phyloP scores from a whole-genome alignment of 129 eudicot species.

The Centrapalus pauciflorus region DNA sequence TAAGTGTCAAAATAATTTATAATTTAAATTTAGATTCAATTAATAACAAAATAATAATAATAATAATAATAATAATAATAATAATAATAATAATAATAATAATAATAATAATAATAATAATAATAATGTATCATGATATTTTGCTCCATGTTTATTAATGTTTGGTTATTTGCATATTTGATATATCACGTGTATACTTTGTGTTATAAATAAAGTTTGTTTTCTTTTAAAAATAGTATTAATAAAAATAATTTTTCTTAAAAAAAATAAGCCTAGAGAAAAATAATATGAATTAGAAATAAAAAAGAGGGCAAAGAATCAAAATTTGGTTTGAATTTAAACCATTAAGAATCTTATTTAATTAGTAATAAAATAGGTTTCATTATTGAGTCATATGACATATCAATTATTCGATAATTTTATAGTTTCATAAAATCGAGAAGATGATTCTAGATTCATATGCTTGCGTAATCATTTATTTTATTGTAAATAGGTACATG shows the following conservation, averaged over 20 bases:
- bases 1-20: background rate
- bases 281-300: background rate
- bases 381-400: constrained; percentile 18
- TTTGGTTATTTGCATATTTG: too few relatives aligned
- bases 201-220: too few relatives aligned
- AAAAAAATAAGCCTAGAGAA: background rate
- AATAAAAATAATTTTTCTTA: too few relatives aligned
- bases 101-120: too few relatives aligned
- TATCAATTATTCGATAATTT: constrained; percentile 7
- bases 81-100: too few relatives aligned
- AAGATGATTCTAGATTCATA: constrained; percentile 20
- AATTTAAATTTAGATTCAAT: background rate
- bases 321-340: background rate
- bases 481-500: constrained; percentile 6
- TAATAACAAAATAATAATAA: background rate
- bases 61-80: background rate
- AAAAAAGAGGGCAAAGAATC: too few relatives aligned
- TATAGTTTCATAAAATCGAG: background rate
- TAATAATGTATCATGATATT: too few relatives aligned
- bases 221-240: too few relatives aligned
- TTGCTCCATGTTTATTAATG: too few relatives aligned
- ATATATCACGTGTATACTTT: too few relatives aligned
- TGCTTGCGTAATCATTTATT: constrained; percentile 15
- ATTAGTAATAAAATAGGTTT: background rate
- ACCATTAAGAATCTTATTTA: background rate